Conservation (phyloP, 176 grass and related monocot species). For the Bromus sterilis region DNA sequence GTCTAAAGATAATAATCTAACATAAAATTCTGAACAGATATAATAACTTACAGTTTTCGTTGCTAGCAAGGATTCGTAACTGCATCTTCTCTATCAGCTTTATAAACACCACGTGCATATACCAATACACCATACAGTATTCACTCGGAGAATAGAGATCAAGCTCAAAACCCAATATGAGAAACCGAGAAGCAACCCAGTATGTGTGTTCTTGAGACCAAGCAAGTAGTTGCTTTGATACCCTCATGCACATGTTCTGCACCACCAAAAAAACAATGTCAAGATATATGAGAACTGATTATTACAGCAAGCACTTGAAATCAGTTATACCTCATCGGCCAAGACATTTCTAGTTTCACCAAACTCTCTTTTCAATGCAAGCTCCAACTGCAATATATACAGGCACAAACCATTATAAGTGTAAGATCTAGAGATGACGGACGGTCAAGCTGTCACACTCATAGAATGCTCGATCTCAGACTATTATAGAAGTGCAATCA, state of each 20-base stretch:
- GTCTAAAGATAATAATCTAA: neutral
- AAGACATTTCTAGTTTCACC: conserved; percentile 58
- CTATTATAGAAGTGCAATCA: neutral
- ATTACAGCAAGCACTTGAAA: neutral
- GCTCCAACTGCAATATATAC: conserved; percentile 64
- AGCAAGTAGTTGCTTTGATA: conserved; percentile 82
- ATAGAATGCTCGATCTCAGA: neutral
- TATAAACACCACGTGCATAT: conserved; percentile 72
- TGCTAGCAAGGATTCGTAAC: conserved; percentile 53
- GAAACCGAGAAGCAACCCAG: conserved; percentile 92
- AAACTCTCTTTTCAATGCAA: conserved; percentile 88
- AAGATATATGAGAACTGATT: conserved; percentile 2
- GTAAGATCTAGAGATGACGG: neutral
- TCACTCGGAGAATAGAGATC: conserved; percentile 78
- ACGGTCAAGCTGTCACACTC: neutral
- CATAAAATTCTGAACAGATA: neutral
- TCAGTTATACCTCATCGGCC: conserved; percentile 52
- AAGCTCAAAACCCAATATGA: conserved; percentile 88
- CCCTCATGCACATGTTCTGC: conserved; percentile 83
- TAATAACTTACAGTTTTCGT: conserved; percentile 66
- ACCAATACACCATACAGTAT: conserved; percentile 99
- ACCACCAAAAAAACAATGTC: conserved; percentile 21
- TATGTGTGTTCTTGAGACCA: conserved; percentile 85
- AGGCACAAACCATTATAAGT: conserved; percentile 1
- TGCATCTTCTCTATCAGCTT: conserved; percentile 85